Evolutionary conservation across 2,329 filamentous ascomycete genomes (phyloP).

Genomic region (Sporothrix curviconia): DNA sequence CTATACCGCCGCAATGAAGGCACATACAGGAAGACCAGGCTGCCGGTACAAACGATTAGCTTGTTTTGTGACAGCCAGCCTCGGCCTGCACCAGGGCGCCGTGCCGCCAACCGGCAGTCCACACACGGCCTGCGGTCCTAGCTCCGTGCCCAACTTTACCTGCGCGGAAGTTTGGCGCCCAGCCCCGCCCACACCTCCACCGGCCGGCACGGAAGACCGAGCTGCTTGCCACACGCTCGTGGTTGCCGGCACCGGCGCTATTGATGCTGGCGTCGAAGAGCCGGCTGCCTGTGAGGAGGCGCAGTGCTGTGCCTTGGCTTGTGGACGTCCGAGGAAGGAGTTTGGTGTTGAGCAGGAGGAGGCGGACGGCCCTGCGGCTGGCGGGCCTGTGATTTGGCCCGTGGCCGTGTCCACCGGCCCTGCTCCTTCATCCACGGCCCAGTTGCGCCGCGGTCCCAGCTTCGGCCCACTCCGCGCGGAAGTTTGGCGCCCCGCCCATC

Average conservation of each 20-base stretch:
- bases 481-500: constrained; percentile 91
- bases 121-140: constrained; percentile 68
- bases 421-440: constrained; percentile 84
- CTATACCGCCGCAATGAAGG: too few species aligned
- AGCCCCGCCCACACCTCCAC: constrained; percentile 37
- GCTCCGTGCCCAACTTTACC: too few species aligned
- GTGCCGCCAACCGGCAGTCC: constrained; percentile 68
- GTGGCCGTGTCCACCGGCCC: constrained; percentile 70
- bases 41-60: constrained; percentile 63
- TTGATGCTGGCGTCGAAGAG: background rate
- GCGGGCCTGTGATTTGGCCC: constrained; percentile 46
- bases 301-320: too few species aligned
- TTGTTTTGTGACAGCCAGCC: constrained; percentile 79
- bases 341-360: background rate
- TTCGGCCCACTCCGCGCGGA: constrained; percentile 83
- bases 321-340: too few species aligned
- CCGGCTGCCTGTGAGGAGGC: background rate
- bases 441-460: constrained; percentile 83
- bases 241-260: background rate
- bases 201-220: constrained; percentile 49
- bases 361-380: background rate
- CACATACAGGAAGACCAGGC: constrained; percentile 73
- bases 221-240: constrained; percentile 42
- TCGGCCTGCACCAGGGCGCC: constrained; percentile 72
- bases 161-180: constrained; percentile 56